Percentiles rank a stretch among this genome's conserved stretches.
These are phyloP conservation scores for Ceriops zippeliana DNA, from an alignment of 345 rosid species.

Conservation along the genomic window DNA sequence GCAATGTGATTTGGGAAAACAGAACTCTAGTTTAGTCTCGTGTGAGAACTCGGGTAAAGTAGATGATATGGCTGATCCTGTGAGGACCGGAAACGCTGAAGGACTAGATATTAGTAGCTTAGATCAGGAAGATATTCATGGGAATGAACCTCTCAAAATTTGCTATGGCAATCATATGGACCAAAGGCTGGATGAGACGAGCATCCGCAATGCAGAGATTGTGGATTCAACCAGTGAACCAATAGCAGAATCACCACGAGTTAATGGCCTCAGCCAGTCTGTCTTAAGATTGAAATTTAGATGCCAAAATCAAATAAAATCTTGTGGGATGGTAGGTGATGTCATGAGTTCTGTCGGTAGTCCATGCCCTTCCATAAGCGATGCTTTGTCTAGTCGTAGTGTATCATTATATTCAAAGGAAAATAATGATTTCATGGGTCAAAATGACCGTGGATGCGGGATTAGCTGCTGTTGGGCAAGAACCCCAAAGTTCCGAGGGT, in stretches of 20 bases:
- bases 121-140: conserved; percentile 23
- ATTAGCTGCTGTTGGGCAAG: conserved; percentile 82
- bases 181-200: conserved; percentile 30
- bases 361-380: conserved; percentile 47
- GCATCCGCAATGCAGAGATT: conserved; percentile 40
- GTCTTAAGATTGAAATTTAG: conserved; percentile 25
- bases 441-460: conserved; percentile 55
- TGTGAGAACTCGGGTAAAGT: conserved; percentile 18
- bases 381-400: conserved; percentile 45
- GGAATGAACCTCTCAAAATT: conserved; percentile 30
- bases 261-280: conserved; percentile 25
- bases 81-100: conserved; percentile 9
- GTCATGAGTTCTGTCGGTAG: conserved; percentile 48
- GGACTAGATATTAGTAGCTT: conserved; percentile 32
- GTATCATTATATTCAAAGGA: conserved; percentile 45
- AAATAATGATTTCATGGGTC: conserved; percentile 38
- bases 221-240: conserved; percentile 44
- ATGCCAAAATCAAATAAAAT: conserved; percentile 26
- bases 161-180: conserved; percentile 25
- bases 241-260: conserved; percentile 29
- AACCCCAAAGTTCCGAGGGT: conserved; percentile 66
- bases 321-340: conserved; percentile 46
- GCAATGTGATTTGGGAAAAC: conserved; percentile 20
- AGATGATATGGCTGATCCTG: conserved; percentile 18
- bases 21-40: conserved; percentile 21